These are phyloP conservation scores for Backusella morwellensis DNA, from an alignment of 192 early-diverging fungal genomes.

Conservation along the genomic window DNA sequence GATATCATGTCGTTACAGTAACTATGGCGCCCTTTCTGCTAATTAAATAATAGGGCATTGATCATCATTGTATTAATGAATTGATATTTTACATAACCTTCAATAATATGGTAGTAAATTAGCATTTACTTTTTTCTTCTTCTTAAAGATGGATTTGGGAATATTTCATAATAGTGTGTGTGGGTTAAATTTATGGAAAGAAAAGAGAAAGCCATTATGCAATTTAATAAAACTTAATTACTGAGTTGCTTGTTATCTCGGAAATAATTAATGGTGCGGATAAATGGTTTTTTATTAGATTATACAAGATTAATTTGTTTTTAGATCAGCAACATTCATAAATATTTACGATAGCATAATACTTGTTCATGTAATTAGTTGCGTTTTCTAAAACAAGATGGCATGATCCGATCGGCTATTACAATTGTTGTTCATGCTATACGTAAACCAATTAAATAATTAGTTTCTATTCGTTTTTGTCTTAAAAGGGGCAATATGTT, in stretches of 20 bases:
- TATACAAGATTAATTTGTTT: background rate
- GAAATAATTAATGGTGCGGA: background rate
- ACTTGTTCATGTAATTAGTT: background rate
- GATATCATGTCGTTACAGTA: background rate
- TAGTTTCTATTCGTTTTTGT: background rate
- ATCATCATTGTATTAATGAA: background rate
- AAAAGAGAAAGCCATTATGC: background rate
- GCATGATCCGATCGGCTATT: background rate
- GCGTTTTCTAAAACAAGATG: background rate
- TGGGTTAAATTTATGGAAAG: background rate
- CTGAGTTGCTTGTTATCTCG: background rate
- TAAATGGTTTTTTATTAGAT: background rate
- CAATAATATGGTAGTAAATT: background rate
- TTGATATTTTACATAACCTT: background rate
- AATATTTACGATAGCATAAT: too few relatives aligned
- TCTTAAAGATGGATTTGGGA: background rate
- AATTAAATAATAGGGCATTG: background rate
- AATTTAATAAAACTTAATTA: background rate
- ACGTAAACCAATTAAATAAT: background rate
- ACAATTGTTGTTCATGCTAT: background rate
- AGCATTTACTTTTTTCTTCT: background rate
- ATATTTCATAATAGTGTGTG: background rate
- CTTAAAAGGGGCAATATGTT: background rate
- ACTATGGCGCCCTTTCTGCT: background rate
- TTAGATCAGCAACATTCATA: background rate